A percentile compares a stretch with the other conserved stretches of the same genome.
These are phyloP conservation scores for Schizothecium vesticola DNA, from an alignment of 495 filamentous ascomycete species.

Conservation along the genomic window DNA sequence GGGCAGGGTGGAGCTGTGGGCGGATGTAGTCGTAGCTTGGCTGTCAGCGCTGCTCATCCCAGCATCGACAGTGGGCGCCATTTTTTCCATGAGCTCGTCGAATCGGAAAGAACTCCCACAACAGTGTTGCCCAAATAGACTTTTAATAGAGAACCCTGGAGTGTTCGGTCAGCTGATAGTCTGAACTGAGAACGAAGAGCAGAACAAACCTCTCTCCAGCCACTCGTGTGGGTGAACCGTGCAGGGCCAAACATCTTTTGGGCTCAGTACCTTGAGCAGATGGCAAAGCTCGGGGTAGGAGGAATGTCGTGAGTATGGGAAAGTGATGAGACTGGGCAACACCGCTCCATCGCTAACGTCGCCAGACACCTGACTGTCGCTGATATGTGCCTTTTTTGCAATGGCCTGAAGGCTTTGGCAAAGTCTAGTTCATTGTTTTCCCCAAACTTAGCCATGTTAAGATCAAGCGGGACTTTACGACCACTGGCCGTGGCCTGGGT, in stretches of 20 bases:
- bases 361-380: constrained; percentile 3
- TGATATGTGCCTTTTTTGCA: constrained; percentile 21
- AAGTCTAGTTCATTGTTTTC: constrained; percentile 24
- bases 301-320: constrained; percentile 89
- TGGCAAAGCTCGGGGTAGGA: constrained; percentile 75
- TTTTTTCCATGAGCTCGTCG: constrained; percentile 54
- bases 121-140: constrained; percentile 69
- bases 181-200: too few species aligned
- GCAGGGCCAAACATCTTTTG: constrained; percentile 78
- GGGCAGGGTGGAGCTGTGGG: not conserved
- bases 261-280: constrained; percentile 62
- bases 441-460: constrained; percentile 20
- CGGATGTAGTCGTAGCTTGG: constrained; percentile 19
- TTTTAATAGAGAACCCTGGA: constrained; percentile 51
- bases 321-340: constrained; percentile 48
- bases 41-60: constrained; percentile 6
- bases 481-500: constrained; percentile 20
- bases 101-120: constrained; percentile 55
- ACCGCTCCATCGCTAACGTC: not conserved
- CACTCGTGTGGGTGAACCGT: constrained; percentile 63
- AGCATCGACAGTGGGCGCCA: constrained; percentile 1
- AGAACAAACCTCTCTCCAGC: constrained; percentile 41
- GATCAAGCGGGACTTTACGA: constrained; percentile 31
- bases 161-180: constrained; percentile 13
- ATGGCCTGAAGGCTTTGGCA: constrained; percentile 21